Conservation (phyloP, 169 alveolate genomes). For the Plasmodium inui region DNA sequence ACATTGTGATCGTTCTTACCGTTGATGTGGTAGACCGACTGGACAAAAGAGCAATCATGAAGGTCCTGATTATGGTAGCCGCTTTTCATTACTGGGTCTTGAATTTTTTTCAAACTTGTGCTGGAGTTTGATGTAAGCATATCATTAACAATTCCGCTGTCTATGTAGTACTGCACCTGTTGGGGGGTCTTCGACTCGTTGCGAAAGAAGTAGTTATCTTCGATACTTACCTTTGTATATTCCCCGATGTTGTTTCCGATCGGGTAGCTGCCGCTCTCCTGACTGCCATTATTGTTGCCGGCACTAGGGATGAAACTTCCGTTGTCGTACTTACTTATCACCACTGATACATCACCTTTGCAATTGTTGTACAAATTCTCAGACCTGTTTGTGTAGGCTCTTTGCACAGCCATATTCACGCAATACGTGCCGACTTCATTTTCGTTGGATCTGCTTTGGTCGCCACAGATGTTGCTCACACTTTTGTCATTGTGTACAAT, state of each 20-base stretch:
- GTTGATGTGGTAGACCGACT: conserved; percentile 4
- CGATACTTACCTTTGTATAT: neutral
- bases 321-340: neutral
- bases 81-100: conserved; percentile 6
- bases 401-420: neutral
- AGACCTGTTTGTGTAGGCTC: neutral
- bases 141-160: neutral
- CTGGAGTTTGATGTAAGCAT: neutral
- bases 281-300: neutral
- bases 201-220: conserved; percentile 14
- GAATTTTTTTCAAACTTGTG: conserved; percentile 7
- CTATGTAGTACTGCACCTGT: neutral
- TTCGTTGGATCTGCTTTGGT: neutral
- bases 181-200: conserved; percentile 28
- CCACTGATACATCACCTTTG: neutral
- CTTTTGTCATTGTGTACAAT: neutral
- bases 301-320: neutral
- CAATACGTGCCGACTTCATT: neutral
- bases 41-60: neutral
- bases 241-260: neutral
- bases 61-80: neutral
- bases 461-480: neutral
- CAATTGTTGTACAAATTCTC: neutral
- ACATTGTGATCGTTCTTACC: conserved; percentile 1
- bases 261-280: neutral